Evolutionary conservation across 140 eudicot genomes (phyloP), one percentile per base, ranked within the genome.

Genomic region (Bidens hawaiensis): DNA sequence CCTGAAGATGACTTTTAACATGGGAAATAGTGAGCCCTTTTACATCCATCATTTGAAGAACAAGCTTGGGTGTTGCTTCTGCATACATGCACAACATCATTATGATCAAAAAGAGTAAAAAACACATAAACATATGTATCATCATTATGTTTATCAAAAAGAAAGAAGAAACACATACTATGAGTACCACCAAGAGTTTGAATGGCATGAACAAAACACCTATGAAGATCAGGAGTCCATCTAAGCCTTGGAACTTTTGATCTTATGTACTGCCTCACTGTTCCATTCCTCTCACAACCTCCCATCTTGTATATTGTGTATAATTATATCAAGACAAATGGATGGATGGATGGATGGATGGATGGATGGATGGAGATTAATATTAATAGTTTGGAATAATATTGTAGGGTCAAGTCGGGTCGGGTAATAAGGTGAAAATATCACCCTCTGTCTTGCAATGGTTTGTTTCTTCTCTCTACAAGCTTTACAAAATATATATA

Each of bases 31-130:
- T 88, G 96, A 65, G 84, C 52, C 94, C 96, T 77, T 87, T 84
- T 16, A 84, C 87, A 72, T 84, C 94, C 96, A 88, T 88, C 76
- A 84, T 31, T 74, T 88, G 96, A 52, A 84, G 87, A 30, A 30
- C 4, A 30, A 30, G 36, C 36, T 30, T 30, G 5, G 36, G 36
- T 4, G 36, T 30, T 4, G 96, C 96, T 57, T 88, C 96, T 87
- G 64, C 61, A 52, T 8, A 64, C 42, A 64, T 21, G 13, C 33
- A 49, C 24, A 22, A n/a, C n/a, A n/a, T n/a, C n/a, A n/a, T n/a
- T n/a, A n/a, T 5, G 5, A 2, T 2, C 33, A 28, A 2, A 28
- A 2, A 28, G 2, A 28, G 3, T 2, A 9, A 42, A 13, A 26
- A 3, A 41, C n/a, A 38, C 45, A 40, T 9, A 40, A 8, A 30